Conservation (phyloP, 305 asterid genomes). For the Fraxinus baroniana region DNA sequence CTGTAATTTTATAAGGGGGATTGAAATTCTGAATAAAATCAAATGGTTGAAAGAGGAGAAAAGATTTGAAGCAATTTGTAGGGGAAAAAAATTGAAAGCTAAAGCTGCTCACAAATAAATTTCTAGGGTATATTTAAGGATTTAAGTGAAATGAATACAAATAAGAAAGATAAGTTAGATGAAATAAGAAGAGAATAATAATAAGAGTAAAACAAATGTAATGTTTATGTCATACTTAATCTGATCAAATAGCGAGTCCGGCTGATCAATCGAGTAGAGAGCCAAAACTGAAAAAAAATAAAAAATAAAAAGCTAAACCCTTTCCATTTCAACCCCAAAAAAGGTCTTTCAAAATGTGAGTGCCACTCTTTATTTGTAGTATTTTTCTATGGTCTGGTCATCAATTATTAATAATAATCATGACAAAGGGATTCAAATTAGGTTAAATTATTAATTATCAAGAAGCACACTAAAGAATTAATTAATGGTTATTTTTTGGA, state of each 20-base stretch:
- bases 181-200: neutral
- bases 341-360: neutral
- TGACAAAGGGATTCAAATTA: neutral
- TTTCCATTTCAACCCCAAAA: neutral
- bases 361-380: neutral
- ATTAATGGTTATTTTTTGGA: slow-evolving; percentile 25
- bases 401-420: slow-evolving; percentile 10
- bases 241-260: neutral
- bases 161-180: neutral
- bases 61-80: slow-evolving; percentile 10
- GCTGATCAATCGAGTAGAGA: neutral
- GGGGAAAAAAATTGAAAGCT: slow-evolving; percentile 1
- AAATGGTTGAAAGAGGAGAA: slow-evolving; percentile 2
- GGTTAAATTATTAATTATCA: neutral
- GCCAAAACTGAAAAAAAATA: neutral
- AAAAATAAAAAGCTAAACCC: neutral
- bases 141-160: neutral
- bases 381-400: neutral
- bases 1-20: neutral
- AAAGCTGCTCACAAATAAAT: too few species aligned
- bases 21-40: neutral
- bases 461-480: slow-evolving; percentile 7
- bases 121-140: neutral
- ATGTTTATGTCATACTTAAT: neutral
- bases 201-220: neutral